A percentile compares a stretch with the other conserved stretches of the same genome.
Conservation (phyloP, 2,329 filamentous ascomycete genomes). For the Aotearoamyces nothofagi region DNA sequence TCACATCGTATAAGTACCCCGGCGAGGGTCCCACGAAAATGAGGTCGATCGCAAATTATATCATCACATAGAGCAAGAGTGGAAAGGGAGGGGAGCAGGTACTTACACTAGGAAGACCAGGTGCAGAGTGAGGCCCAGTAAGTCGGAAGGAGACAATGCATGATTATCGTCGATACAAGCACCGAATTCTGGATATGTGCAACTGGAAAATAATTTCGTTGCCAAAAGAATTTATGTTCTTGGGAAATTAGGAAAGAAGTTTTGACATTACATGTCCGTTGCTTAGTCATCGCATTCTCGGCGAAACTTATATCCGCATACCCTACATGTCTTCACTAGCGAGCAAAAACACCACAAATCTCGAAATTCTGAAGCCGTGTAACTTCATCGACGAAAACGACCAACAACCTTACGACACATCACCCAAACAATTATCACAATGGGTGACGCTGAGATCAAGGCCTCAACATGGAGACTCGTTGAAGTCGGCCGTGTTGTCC, state of each 20-base stretch:
- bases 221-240: too few relatives aligned
- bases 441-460: constrained; percentile 73
- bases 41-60: constrained; percentile 99
- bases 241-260: too few relatives aligned
- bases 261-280: too few relatives aligned
- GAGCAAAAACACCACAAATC: too few relatives aligned
- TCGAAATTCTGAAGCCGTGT: too few relatives aligned
- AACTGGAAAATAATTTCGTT: too few relatives aligned
- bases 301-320: constrained; percentile 1
- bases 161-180: too few relatives aligned
- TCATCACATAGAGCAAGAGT: constrained; percentile 51
- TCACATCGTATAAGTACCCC: constrained; percentile 67
- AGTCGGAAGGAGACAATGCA: too few relatives aligned
- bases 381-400: constrained; percentile 2
- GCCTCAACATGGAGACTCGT: constrained; percentile 85
- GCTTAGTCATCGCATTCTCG: not conserved
- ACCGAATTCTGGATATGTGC: too few relatives aligned
- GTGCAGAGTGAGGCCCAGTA: too few relatives aligned
- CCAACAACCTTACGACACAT: constrained; percentile 4
- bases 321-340: too few relatives aligned
- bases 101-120: constrained; percentile 4
- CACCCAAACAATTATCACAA: constrained; percentile 39
- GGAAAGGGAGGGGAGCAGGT: constrained; percentile 1
- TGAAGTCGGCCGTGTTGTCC: constrained; percentile 94
- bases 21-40: constrained; percentile 76